A percentile compares a stretch with the other conserved stretches of the same genome.
Conservation (phyloP, 352 stramenopile species). For the Globisporangium perplexum region DNA sequence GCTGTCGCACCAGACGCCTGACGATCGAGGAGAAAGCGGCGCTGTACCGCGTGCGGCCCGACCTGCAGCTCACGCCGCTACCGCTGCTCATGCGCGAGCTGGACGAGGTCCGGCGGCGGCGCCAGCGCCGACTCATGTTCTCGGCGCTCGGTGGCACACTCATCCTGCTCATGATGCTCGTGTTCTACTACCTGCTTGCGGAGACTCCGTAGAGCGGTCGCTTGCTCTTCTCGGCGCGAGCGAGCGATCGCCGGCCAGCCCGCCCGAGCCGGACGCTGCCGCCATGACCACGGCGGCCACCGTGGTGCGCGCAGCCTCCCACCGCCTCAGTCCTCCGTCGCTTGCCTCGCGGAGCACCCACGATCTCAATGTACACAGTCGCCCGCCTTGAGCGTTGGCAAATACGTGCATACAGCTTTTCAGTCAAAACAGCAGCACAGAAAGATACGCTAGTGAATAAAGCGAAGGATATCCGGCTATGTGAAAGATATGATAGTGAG, state of each 20-base stretch:
- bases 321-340: too few relatives aligned
- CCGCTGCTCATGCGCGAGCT: slow-evolving; percentile 53
- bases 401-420: too few relatives aligned
- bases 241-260: not conserved
- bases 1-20: slow-evolving; percentile 33
- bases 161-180: slow-evolving; percentile 64
- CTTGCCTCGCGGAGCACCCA: too few relatives aligned
- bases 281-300: too few relatives aligned
- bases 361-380: too few relatives aligned
- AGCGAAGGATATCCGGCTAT: too few relatives aligned
- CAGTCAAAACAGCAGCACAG: too few relatives aligned
- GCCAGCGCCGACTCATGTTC: slow-evolving; percentile 70
- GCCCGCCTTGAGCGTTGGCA: too few relatives aligned
- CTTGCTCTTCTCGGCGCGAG: not conserved
- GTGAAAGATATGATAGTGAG: too few relatives aligned
- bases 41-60: slow-evolving; percentile 61
- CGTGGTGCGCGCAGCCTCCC: too few relatives aligned
- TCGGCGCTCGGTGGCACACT: slow-evolving; percentile 55
- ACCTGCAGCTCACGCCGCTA: slow-evolving; percentile 62
- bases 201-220: slow-evolving; percentile 26
- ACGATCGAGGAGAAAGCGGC: slow-evolving; percentile 74
- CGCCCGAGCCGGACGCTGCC: not conserved
- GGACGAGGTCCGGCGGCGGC: slow-evolving; percentile 49
- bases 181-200: slow-evolving; percentile 77
- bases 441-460: too few relatives aligned